Base-by-base conservation (phyloP, 768 basidiomycete genomes). In the Termitomyces heimii region DNA sequence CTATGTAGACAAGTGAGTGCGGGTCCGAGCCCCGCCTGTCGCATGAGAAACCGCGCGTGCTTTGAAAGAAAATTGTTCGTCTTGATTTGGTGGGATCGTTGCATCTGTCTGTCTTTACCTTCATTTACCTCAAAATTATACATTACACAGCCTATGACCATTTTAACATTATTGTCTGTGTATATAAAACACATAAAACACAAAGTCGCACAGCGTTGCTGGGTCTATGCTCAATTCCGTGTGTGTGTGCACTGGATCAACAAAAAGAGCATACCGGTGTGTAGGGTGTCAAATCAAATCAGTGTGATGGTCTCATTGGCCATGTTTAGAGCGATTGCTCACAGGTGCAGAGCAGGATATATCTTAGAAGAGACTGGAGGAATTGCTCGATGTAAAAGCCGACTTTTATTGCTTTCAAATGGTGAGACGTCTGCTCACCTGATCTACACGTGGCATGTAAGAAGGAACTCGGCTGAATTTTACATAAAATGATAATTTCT, bases 31-130 rank as follows among this genome's bases (percentile, higher is more conserved):
- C 24, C n/a, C 40, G 51, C 44, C 24, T 43, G 29, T 22, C 42
- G 13, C 13, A 28, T 13, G 56, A 57, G 35, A 57, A 57, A n/a
- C 29, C 50, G 14, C 28, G 1, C 8, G 51, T 37, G 12, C 26
- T 57, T 24, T 57, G 29, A 47, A 24, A 13, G n/a, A 10, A 3
- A 29, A 16, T n/a, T 28, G 18, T 45, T 43, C 14, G 3, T 29
- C n/a, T 31, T 57, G 14, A 28, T 57, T 52, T 29, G 50, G 31
- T 45, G 56, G 28, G 47, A 47, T 37, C 18, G 44, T 40, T 39
- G 34, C 42, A 46, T 18, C 28, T 16, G n/a, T 31, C 50, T 43
- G 44, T 57, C 50, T 51, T 46, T 52, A 53, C 51, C 51, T 57
- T 24, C 43, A 35, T 52, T 52, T 32, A 44, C 13, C 8, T 20